phyloP scores from a whole-genome alignment of 2,329 filamentous ascomycete genomes.

The Coniochaeta prunicola region DNA sequence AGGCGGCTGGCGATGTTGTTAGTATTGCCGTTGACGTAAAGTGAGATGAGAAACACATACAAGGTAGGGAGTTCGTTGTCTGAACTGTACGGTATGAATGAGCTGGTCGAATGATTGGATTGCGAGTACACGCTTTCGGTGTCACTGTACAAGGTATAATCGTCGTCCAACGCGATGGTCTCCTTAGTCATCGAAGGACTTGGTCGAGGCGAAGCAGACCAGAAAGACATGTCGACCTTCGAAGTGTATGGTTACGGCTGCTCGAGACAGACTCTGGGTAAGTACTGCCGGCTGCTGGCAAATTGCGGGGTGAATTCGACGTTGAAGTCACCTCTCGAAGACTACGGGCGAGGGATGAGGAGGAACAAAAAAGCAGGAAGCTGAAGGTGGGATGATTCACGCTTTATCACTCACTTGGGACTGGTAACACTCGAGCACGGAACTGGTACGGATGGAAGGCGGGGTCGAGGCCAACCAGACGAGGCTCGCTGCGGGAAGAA shows the following conservation, averaged over 20 bases:
- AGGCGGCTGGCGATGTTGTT: slow-evolving; percentile 10
- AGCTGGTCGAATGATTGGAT: slow-evolving; percentile 4
- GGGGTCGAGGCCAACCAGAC: neutral
- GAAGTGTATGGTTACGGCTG: neutral
- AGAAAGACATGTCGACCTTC: neutral
- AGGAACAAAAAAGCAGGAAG: neutral
- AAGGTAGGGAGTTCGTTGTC: slow-evolving; percentile 4
- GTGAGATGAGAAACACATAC: slow-evolving; percentile 4
- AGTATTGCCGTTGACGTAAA: neutral
- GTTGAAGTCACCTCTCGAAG: neutral
- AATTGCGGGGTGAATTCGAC: neutral
- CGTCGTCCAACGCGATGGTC: slow-evolving; percentile 5
- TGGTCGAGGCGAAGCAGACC: neutral
- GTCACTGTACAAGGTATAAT: slow-evolving; percentile 8
- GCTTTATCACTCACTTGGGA: neutral
- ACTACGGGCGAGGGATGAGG: neutral
- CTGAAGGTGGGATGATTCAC: neutral
- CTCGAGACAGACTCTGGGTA: neutral
- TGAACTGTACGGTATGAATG: neutral
- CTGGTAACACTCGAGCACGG: neutral
- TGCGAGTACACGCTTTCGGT: slow-evolving; percentile 5
- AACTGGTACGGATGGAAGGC: neutral
- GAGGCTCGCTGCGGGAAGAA: neutral
- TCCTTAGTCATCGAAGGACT: neutral
- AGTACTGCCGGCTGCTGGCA: neutral